Conservation (phyloP, 192 early-diverging fungal genomes). For the Umbelopsis isabellina region DNA sequence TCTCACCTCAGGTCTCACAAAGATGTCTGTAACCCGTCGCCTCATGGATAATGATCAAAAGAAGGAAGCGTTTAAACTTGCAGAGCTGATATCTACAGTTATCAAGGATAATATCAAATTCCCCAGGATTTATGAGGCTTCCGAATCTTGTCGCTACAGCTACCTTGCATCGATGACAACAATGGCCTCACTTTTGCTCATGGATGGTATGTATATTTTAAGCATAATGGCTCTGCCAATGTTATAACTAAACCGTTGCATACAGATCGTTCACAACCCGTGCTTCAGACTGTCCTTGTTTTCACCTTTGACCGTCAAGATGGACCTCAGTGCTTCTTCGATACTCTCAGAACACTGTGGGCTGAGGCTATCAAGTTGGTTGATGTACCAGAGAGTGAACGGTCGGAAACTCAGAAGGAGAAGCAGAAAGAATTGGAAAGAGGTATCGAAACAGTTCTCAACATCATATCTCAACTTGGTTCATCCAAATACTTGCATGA, state of each 20-base stretch:
- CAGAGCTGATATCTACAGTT: constrained; percentile 59
- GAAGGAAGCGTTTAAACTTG: constrained; percentile 56
- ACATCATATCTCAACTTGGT: constrained; percentile 67
- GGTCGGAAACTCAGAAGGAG: constrained; percentile 39
- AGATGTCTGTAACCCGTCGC: constrained; percentile 61
- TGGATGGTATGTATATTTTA: constrained; percentile 47
- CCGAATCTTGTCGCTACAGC: constrained; percentile 45
- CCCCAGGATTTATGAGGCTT: constrained; percentile 39
- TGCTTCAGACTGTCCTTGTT: constrained; percentile 65
- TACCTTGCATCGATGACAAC: constrained; percentile 62
- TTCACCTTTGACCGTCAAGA: constrained; percentile 62
- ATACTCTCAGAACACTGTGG: constrained; percentile 54
- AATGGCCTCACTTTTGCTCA: constrained; percentile 56
- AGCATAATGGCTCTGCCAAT: not conserved
- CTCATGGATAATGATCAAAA: constrained; percentile 51
- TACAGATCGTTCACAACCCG: constrained; percentile 55
- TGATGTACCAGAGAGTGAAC: constrained; percentile 21
- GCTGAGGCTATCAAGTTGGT: constrained; percentile 38
- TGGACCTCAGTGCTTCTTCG: constrained; percentile 56
- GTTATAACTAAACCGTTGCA: not conserved
- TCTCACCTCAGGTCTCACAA: constrained; percentile 52
- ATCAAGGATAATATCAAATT: constrained; percentile 58
- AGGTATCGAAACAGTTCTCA: constrained; percentile 59
- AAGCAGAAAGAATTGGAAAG: constrained; percentile 40
- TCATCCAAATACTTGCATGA: constrained; percentile 77